Conservation (phyloP, 106 monocot species). For the Dendrobium huoshanense region DNA sequence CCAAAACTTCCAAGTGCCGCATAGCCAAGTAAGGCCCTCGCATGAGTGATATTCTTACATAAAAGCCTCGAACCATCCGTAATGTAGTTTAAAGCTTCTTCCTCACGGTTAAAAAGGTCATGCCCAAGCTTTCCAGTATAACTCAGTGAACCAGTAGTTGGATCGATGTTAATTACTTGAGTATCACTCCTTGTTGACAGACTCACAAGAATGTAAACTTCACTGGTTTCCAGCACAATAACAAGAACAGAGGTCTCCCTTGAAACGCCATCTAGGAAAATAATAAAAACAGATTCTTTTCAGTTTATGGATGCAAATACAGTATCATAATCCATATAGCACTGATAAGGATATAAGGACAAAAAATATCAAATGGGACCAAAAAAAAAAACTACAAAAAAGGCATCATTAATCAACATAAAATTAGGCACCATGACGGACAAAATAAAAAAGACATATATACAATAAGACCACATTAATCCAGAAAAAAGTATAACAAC, state of each 20-base stretch:
- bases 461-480: not conserved
- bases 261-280: slow-evolving; percentile 26
- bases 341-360: not conserved
- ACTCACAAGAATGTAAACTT: slow-evolving; percentile 78
- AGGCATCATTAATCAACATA: not conserved
- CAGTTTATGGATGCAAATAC: not conserved
- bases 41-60: slow-evolving; percentile 59
- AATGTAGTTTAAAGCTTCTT: slow-evolving; percentile 66
- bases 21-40: slow-evolving; percentile 84
- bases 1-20: slow-evolving; percentile 66
- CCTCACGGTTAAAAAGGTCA: slow-evolving; percentile 69
- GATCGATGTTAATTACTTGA: slow-evolving; percentile 86
- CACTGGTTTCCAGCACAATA: slow-evolving; percentile 65
- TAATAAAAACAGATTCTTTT: not conserved
- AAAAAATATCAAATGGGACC: not conserved
- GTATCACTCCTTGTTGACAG: slow-evolving; percentile 76
- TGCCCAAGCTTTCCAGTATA: slow-evolving; percentile 45
- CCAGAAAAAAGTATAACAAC: not conserved
- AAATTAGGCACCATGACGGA: not conserved
- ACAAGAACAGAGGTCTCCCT: slow-evolving; percentile 76
- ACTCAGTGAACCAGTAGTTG: slow-evolving; percentile 74
- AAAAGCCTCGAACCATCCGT: slow-evolving; percentile 69
- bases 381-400: not conserved
- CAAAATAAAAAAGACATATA: not conserved
- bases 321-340: not conserved